Evolutionary conservation across 2,329 filamentous ascomycete genomes (phyloP).

Genomic region (Fusarium tuaranense): DNA sequence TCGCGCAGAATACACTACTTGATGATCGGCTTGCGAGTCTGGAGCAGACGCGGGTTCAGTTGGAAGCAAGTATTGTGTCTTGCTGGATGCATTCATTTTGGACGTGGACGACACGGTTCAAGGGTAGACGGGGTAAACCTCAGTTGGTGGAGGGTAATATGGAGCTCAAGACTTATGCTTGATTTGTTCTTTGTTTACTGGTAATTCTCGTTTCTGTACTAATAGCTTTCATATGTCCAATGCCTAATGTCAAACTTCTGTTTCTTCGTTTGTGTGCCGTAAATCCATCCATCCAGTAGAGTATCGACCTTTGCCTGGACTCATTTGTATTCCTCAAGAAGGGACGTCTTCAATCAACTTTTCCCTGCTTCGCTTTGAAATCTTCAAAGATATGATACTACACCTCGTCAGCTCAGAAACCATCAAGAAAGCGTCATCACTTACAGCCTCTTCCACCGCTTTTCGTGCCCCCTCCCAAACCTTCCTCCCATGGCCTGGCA

Average conservation of each 20-base stretch:
- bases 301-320: background rate
- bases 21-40: background rate
- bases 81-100: slow-evolving; percentile 8
- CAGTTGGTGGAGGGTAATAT: background rate
- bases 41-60: background rate
- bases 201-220: background rate
- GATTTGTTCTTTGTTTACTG: background rate
- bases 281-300: background rate
- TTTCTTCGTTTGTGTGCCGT: background rate
- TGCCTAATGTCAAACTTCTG: background rate
- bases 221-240: background rate
- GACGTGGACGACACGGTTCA: background rate
- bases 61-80: background rate
- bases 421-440: background rate
- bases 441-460: background rate
- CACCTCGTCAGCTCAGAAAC: background rate
- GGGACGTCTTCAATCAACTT: background rate
- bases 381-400: background rate
- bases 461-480: background rate
- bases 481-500: background rate
- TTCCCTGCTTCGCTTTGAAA: background rate
- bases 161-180: background rate
- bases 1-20: background rate
- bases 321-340: background rate
- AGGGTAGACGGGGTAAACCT: background rate